Conservation (phyloP, 2,329 filamentous ascomycete genomes). For the Exophiala mesophila region DNA sequence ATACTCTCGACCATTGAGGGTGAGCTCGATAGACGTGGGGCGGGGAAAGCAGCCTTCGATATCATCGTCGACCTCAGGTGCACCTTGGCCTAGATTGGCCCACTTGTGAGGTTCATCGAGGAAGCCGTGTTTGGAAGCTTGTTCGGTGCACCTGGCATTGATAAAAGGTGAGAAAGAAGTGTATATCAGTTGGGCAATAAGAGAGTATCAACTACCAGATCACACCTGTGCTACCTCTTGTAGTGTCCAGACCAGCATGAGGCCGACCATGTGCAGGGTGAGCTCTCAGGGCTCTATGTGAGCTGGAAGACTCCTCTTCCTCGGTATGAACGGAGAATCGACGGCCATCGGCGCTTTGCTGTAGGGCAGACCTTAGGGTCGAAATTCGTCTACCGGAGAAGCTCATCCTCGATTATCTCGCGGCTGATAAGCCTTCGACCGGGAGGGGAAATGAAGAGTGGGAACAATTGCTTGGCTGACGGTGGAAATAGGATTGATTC, state of each 20-base stretch:
- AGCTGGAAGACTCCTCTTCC: slow-evolving; percentile 68
- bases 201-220: slow-evolving; percentile 86
- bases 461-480: slow-evolving; percentile 10
- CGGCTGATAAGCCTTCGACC: not conserved
- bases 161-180: too few species aligned
- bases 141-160: slow-evolving; percentile 45
- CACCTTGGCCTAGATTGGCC: slow-evolving; percentile 93
- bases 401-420: slow-evolving; percentile 35
- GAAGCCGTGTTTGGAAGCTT: slow-evolving; percentile 84
- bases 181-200: too few species aligned
- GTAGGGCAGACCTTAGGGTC: slow-evolving; percentile 33
- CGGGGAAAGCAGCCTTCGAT: slow-evolving; percentile 85
- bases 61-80: slow-evolving; percentile 88
- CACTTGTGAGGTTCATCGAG: slow-evolving; percentile 73
- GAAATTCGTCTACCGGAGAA: slow-evolving; percentile 44
- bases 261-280: slow-evolving; percentile 87
- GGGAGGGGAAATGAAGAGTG: not conserved
- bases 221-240: slow-evolving; percentile 83
- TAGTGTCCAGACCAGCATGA: slow-evolving; percentile 85
- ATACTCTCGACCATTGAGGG: slow-evolving; percentile 77
- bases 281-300: slow-evolving; percentile 82
- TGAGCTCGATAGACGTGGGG: slow-evolving; percentile 72
- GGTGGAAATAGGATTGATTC: slow-evolving; percentile 1
- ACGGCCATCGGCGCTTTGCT: slow-evolving; percentile 29
- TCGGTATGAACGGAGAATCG: slow-evolving; percentile 19